phyloP scores from a whole-genome alignment of 805 yeast species.

The Jamesozyma lodderae region DNA sequence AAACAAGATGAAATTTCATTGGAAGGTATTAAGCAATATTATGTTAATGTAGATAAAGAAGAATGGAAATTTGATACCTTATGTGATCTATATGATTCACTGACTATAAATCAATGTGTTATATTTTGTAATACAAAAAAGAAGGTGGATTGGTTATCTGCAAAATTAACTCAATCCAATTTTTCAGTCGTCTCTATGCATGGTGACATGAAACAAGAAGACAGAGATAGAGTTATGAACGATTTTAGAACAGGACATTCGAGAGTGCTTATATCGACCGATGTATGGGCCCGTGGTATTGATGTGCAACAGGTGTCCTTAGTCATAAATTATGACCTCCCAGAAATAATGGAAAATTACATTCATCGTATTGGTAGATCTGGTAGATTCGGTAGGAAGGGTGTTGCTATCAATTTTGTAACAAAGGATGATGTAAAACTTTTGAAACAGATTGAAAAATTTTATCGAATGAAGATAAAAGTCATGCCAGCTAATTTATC shows the following conservation, averaged over 20 bases:
- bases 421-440: conserved; percentile 67
- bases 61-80: conserved; percentile 91
- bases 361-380: conserved; percentile 97
- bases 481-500: conserved; percentile 82
- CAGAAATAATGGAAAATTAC: conserved; percentile 84
- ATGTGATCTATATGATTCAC: conserved; percentile 89
- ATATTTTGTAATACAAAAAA: conserved; percentile 94
- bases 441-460: conserved; percentile 80
- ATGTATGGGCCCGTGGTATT: conserved; percentile 95
- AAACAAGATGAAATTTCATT: conserved; percentile 92
- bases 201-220: conserved; percentile 90
- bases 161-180: conserved; percentile 62
- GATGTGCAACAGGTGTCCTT: conserved; percentile 96
- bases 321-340: conserved; percentile 90
- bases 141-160: conserved; percentile 84
- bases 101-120: conserved; percentile 94
- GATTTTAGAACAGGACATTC: conserved; percentile 94
- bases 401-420: conserved; percentile 92
- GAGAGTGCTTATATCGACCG: conserved; percentile 86
- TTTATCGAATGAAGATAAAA: conserved; percentile 80
- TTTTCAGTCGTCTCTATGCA: conserved; percentile 94
- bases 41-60: conserved; percentile 84
- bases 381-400: conserved; percentile 98
- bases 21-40: conserved; percentile 93
- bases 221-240: conserved; percentile 89